These are phyloP conservation scores for Fraxinus excelsior DNA, from an alignment of 257 asterid species.

Conservation along the genomic window DNA sequence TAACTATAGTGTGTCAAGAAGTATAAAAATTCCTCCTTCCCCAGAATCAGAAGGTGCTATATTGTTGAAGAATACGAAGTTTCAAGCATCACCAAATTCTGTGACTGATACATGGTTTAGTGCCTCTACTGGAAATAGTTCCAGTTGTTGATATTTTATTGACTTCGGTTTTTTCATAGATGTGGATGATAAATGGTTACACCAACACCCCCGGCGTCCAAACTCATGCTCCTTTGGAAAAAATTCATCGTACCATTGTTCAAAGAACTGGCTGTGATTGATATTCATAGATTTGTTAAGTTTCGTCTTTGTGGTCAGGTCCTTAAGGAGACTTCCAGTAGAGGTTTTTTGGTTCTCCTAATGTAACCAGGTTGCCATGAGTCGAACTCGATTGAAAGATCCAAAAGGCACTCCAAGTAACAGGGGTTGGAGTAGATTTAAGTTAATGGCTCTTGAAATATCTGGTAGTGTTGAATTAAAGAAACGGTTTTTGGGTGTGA, in stretches of 20 bases:
- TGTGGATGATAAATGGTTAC: not conserved
- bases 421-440: not conserved
- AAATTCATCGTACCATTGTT: not conserved
- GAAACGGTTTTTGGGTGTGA: no score
- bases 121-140: conserved; percentile 39
- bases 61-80: conserved; percentile 38
- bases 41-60: conserved; percentile 43
- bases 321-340: no score
- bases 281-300: no score
- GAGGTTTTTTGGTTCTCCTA: no score
- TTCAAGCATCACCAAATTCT: conserved; percentile 40
- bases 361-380: not conserved
- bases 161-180: not conserved
- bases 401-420: not conserved
- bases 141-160: conserved; percentile 28
- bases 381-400: not conserved
- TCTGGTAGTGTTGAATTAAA: not conserved
- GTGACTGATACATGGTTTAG: conserved; percentile 50
- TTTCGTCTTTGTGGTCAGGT: no score
- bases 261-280: not conserved
- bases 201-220: no score
- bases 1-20: not conserved
- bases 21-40: conserved; percentile 23
- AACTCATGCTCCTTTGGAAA: no score
- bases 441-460: not conserved